Percentiles rank a stretch among this genome's conserved stretches.
Conservation (phyloP, 140 eudicot species). For the Ambrosia hybrid region DNA sequence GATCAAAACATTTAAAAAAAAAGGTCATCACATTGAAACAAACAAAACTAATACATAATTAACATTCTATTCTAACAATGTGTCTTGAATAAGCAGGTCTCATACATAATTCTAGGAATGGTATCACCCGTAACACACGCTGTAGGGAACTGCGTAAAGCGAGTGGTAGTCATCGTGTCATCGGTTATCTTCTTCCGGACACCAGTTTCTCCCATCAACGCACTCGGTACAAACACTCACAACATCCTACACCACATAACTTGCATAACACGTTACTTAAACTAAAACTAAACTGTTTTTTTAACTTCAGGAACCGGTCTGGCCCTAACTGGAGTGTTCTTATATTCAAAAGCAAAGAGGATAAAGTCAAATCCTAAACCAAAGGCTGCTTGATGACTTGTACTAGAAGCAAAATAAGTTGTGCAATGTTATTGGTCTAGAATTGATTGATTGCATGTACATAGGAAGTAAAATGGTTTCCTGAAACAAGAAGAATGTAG, state of each 20-base stretch:
- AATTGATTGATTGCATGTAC: background rate
- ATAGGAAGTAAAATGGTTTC: too few relatives aligned
- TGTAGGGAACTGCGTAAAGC: constrained; percentile 88
- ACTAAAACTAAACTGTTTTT: background rate
- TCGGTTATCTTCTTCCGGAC: constrained; percentile 88
- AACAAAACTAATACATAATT: too few relatives aligned
- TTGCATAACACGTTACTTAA: background rate
- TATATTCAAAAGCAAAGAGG: constrained; percentile 74
- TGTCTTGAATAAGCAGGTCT: constrained; percentile 48
- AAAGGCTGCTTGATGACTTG: constrained; percentile 51
- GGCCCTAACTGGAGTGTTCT: constrained; percentile 91
- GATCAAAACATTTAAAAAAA: too few relatives aligned
- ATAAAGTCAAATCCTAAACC: too few relatives aligned
- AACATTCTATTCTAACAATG: background rate
- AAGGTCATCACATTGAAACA: too few relatives aligned
- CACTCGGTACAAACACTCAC: constrained; percentile 57
- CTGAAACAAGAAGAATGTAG: too few relatives aligned
- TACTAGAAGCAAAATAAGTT: constrained; percentile 16
- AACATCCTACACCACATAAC: background rate
- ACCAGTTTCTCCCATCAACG: constrained; percentile 77
- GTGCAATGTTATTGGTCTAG: background rate
- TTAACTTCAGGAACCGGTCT: constrained; percentile 73
- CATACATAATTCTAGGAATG: constrained; percentile 73
- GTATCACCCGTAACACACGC: constrained; percentile 95
- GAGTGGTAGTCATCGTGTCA: constrained; percentile 87